phyloP scores from a whole-genome alignment of 148 eudicot species.

The Euryodendron excelsum region DNA sequence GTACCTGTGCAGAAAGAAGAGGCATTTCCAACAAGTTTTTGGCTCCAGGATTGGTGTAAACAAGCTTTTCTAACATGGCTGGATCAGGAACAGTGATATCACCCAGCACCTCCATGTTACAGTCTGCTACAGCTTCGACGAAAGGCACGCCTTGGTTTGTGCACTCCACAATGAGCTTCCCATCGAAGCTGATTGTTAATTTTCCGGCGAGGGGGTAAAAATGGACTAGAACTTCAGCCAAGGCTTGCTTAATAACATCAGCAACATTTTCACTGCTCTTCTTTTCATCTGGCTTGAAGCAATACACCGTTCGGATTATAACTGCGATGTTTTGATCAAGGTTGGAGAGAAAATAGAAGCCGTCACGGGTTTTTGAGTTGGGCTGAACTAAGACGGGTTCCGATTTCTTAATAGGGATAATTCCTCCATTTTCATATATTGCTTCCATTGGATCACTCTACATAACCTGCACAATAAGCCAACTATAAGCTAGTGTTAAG shows the following conservation, averaged over 20 bases:
- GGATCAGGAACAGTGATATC: constrained; percentile 15
- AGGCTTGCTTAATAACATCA: not conserved
- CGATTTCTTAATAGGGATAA: not conserved
- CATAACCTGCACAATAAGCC: not conserved
- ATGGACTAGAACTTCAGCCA: constrained; percentile 6
- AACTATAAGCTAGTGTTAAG: not conserved
- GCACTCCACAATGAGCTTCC: constrained; percentile 20
- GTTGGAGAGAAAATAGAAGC: constrained; percentile 13
- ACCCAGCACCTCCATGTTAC: constrained; percentile 11
- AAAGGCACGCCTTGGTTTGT: constrained; percentile 5
- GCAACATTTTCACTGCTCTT: not conserved
- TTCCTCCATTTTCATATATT: constrained; percentile 8
- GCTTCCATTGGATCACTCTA: constrained; percentile 12
- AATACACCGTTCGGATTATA: constrained; percentile 3
- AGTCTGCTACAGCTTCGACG: constrained; percentile 16
- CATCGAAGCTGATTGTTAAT: not conserved
- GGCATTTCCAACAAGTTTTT: constrained; percentile 14
- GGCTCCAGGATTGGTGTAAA: constrained; percentile 2
- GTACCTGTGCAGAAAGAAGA: constrained; percentile 16
- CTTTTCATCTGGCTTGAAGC: constrained; percentile 12
- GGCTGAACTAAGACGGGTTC: not conserved
- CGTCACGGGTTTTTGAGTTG: not conserved
- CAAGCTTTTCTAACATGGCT: not conserved
- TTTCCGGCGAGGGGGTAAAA: constrained; percentile 10
- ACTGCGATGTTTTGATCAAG: constrained; percentile 9